Conservation (phyloP, 495 filamentous ascomycete genomes). For the Penicillium manginii region DNA sequence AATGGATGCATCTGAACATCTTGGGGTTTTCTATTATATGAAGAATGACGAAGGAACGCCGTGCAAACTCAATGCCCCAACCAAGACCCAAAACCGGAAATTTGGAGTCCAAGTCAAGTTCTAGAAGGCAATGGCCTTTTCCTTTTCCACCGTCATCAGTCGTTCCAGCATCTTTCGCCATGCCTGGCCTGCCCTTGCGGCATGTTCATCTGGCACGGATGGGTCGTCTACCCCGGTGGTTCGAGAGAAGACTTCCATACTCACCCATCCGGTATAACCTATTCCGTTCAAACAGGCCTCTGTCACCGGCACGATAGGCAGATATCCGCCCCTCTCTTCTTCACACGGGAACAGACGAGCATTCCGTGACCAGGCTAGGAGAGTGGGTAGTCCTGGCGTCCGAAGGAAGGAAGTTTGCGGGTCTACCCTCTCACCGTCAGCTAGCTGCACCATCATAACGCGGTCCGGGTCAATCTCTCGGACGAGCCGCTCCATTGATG, state of each 20-base stretch:
- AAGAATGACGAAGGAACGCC: neutral
- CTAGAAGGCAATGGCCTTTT: neutral
- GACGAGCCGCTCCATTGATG: conserved; percentile 59
- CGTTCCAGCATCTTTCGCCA: conserved; percentile 51
- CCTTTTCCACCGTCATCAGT: neutral
- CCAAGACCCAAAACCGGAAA: neutral
- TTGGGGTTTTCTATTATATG: no score
- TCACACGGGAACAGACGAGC: conserved; percentile 72
- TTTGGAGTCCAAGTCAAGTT: neutral
- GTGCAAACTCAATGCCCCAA: neutral
- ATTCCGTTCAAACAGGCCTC: conserved; percentile 59
- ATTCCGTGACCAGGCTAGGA: conserved; percentile 68
- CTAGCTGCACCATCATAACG: conserved; percentile 73
- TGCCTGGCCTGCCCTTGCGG: conserved; percentile 57
- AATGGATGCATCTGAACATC: no score
- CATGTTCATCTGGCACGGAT: conserved; percentile 63
- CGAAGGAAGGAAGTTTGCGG: conserved; percentile 22
- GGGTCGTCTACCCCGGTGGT: conserved; percentile 55
- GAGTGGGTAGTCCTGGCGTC: conserved; percentile 13
- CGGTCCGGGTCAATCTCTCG: conserved; percentile 59
- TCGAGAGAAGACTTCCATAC: conserved; percentile 72
- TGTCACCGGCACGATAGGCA: conserved; percentile 59
- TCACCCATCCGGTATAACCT: conserved; percentile 71
- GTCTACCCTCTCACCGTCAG: conserved; percentile 65
- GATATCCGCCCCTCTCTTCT: conserved; percentile 63